These are phyloP conservation scores for Brassica cretica DNA, from an alignment of 345 rosid species.

Conservation along the genomic window DNA sequence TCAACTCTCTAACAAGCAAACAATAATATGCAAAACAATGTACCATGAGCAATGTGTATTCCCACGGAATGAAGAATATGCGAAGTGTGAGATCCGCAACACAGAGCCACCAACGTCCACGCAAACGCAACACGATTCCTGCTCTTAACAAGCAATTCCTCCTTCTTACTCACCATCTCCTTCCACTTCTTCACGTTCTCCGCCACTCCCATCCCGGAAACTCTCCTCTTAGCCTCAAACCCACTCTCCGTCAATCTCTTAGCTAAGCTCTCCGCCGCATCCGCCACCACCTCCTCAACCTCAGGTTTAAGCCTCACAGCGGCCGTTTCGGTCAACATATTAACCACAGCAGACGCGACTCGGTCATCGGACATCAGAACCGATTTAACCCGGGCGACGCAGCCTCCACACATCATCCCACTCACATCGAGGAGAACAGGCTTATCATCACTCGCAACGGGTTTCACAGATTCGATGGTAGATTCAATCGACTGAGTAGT, in stretches of 20 bases:
- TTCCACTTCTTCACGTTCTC: conserved; percentile 84
- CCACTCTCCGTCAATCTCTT: conserved; percentile 77
- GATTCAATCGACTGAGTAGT: conserved; percentile 40
- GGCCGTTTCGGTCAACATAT: conserved; percentile 86
- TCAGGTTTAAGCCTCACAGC: conserved; percentile 65
- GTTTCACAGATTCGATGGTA: conserved; percentile 20
- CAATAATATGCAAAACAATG: background rate
- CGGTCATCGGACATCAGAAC: conserved; percentile 68
- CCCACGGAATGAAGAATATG: conserved; percentile 87
- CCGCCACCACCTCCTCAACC: conserved; percentile 39
- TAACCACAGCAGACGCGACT: conserved; percentile 85
- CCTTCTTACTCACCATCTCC: conserved; percentile 74
- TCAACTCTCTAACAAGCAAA: background rate
- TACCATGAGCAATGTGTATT: conserved; percentile 85
- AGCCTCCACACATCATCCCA: conserved; percentile 97
- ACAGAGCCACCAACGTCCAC: conserved; percentile 92
- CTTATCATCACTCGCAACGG: conserved; percentile 34
- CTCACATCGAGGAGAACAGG: conserved; percentile 70
- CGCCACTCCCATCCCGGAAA: conserved; percentile 65
- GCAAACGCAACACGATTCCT: conserved; percentile 87
- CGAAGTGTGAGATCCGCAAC: conserved; percentile 91
- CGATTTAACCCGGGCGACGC: conserved; percentile 82
- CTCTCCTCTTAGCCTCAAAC: conserved; percentile 77
- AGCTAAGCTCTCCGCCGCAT: conserved; percentile 63
- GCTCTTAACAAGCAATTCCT: conserved; percentile 69